Percentiles rank a stretch among this genome's conserved stretches.
Evolutionary conservation across 257 asterid genomes (phyloP).

Genomic region (Verbascum thapsus): DNA sequence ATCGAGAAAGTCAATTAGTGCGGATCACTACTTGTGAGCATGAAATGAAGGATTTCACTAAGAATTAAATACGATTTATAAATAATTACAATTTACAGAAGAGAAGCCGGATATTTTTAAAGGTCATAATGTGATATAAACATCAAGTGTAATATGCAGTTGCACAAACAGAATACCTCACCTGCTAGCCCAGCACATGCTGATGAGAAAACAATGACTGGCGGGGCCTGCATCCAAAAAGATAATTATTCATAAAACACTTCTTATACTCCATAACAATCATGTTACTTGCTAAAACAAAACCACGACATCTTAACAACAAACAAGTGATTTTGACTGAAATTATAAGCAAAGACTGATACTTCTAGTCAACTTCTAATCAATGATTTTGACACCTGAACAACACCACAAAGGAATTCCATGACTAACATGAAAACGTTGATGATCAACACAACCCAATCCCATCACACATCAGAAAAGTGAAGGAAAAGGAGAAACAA

Average conservation of each 20-base stretch:
- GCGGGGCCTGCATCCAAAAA: slow-evolving; percentile 75
- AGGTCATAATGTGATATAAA: slow-evolving; percentile 8
- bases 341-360: background rate
- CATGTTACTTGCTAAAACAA: background rate
- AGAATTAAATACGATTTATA: slow-evolving; percentile 12
- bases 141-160: slow-evolving; percentile 2
- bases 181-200: slow-evolving; percentile 94
- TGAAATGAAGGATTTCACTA: background rate
- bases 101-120: slow-evolving; percentile 9
- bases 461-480: slow-evolving; percentile 10
- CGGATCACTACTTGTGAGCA: background rate
- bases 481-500: background rate
- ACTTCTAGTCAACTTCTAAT: slow-evolving; percentile 12
- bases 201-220: slow-evolving; percentile 82
- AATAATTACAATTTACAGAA: background rate
- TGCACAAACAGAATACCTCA: slow-evolving; percentile 34
- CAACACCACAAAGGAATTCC: background rate
- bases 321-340: background rate
- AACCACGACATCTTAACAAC: slow-evolving; percentile 14
- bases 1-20: background rate
- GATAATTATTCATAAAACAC: background rate
- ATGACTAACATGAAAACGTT: background rate
- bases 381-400: background rate
- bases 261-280: background rate
- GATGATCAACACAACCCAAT: slow-evolving; percentile 5